Base-by-base conservation (phyloP, 208 protist species). In the Acanthamoeba lenticulata region DNA sequence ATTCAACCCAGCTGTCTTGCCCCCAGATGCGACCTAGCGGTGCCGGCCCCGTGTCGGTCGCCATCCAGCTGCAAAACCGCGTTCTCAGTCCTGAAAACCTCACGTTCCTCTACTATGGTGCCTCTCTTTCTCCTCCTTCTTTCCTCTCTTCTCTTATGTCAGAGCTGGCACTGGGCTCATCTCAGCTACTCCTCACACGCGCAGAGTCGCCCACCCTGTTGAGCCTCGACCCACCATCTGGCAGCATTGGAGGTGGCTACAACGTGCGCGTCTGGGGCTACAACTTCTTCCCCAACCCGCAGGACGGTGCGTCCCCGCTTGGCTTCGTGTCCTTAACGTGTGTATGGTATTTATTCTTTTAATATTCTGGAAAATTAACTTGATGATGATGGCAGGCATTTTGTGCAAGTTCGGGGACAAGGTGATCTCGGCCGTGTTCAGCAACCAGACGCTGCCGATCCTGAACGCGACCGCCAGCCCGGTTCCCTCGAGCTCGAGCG, bases 251-350 rank as follows among this genome's bases (percentile, higher is more conserved):
- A 13, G 72, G 72, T 27, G 72, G 72, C 72, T 81, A 81, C 42
- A 27, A 81, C 42, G 72, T 81, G n/a, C 72, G 42, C 34, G 21
- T 81, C 11, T 81, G 34, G 34, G 72, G 72, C 38, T 42, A 49
- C 72, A 81, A 81, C 72, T 81, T 81, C 72, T 81, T 81, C 42
- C 72, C 72, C 11, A 81, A 81, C 42, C 72, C 72, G 11, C n/a
- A 29, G 13, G 72, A 81, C 42, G 72, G 72, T 81, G 21, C 7
- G 21, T 21, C 36, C 9, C 7, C 15, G 2, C 36, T 81, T 11
- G n/a, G 32, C 15, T 2, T 27, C 2, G 34, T 19, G 27, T 2
- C 65, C n/a, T 74, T 9, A 38, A 11, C n/a, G 34, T 74, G 65
- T 74, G 52, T 21, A 21, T 57, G 52, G 49, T 57, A 19, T 57